Percentiles rank a stretch among this genome's conserved stretches.
Conservation (phyloP, 176 grass and related monocot species). For the Dendrocalamus sinicus region DNA sequence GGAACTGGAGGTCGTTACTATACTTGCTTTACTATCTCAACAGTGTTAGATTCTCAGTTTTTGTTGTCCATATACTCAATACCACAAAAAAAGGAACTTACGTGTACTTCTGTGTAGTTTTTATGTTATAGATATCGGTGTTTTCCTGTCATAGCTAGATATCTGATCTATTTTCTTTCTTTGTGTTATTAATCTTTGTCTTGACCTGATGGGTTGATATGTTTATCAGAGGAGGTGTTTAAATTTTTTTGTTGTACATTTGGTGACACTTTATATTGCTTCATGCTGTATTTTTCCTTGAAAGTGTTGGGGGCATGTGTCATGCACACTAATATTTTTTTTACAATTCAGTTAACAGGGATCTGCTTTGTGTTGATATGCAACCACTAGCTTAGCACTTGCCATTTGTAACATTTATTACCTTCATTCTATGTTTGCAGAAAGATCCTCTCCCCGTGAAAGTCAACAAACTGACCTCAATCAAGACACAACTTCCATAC, state of each 20-base stretch:
- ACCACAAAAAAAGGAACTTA: not conserved
- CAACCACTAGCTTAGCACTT: not conserved
- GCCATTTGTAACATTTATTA: not conserved
- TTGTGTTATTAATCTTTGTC: not conserved
- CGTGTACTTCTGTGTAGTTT: not conserved
- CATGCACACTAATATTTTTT: not conserved
- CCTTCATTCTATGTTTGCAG: conserved; percentile 44
- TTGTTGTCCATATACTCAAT: not conserved
- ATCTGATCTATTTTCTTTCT: not conserved
- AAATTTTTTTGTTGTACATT: not conserved
- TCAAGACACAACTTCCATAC: conserved; percentile 90
- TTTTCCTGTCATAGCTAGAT: not conserved
- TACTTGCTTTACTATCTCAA: not conserved
- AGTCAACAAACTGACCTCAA: conserved; percentile 90
- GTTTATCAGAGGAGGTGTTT: not conserved
- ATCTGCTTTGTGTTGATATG: not conserved
- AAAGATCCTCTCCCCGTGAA: conserved; percentile 71
- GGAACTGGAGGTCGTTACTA: not conserved
- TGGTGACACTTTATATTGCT: not conserved
- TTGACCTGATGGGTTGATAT: not conserved
- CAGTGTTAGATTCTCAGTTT: not conserved
- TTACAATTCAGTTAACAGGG: not conserved
- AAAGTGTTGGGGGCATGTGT: not conserved
- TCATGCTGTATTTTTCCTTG: not conserved
- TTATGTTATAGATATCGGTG: not conserved